Conservation (phyloP, 176 grass and related monocot species). For the Saccharum spontaneum region DNA sequence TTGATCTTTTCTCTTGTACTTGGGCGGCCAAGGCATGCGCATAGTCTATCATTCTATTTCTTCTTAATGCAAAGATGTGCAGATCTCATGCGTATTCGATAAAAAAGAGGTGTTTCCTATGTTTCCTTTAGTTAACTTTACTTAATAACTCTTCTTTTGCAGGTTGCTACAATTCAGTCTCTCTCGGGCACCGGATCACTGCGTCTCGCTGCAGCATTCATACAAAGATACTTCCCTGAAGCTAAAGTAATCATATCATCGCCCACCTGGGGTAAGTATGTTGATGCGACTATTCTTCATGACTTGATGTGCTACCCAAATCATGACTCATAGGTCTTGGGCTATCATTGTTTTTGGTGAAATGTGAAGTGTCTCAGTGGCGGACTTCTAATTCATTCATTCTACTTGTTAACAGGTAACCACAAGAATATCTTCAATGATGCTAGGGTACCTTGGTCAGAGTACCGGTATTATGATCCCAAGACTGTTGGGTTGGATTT, state of each 20-base stretch:
- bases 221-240: constrained; percentile 95
- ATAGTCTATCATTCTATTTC: neutral
- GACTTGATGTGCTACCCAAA: neutral
- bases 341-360: neutral
- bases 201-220: constrained; percentile 90
- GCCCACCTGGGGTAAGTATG: constrained; percentile 82
- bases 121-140: constrained; percentile 31
- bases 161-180: constrained; percentile 92
- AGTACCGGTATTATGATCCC: constrained; percentile 94
- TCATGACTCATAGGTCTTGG: neutral
- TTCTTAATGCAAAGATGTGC: neutral
- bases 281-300: constrained; percentile 20
- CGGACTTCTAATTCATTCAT: neutral
- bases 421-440: constrained; percentile 99
- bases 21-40: neutral
- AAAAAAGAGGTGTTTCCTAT: constrained; percentile 4
- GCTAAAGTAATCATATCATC: constrained; percentile 94
- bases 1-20: neutral
- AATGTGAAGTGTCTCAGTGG: neutral
- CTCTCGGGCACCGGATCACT: constrained; percentile 94
- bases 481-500: constrained; percentile 98
- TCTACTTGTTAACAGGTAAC: constrained; percentile 68
- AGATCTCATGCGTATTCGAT: neutral
- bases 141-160: constrained; percentile 18
- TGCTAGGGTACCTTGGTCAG: constrained; percentile 96